A percentile compares a stretch with the other conserved stretches of the same genome.
These are phyloP conservation scores for Cutaneotrichosporon dermatis DNA, from an alignment of 1,284 basidiomycete species.

Conservation along the genomic window DNA sequence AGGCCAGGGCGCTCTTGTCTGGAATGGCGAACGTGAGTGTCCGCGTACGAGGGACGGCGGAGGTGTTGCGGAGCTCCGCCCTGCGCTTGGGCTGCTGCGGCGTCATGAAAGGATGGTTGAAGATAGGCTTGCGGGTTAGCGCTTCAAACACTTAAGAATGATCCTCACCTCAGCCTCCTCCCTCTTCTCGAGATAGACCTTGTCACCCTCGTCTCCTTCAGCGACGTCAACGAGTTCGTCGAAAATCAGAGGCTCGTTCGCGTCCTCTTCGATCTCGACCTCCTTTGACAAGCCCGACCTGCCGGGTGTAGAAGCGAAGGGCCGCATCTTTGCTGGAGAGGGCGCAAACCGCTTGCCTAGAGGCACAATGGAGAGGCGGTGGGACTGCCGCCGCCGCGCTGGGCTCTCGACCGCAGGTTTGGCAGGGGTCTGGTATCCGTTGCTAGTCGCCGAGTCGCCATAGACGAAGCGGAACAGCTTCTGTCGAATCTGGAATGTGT, in stretches of 20 bases:
- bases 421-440: no score
- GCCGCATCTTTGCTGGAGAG: conserved; percentile 26
- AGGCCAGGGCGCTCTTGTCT: neutral
- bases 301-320: no score
- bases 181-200: conserved; percentile 36
- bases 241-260: neutral
- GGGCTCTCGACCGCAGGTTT: neutral
- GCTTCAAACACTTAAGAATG: no score
- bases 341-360: conserved; percentile 38
- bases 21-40: conserved; percentile 6
- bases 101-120: conserved; percentile 32
- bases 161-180: conserved; percentile 13
- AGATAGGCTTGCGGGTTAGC: conserved; percentile 17
- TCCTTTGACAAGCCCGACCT: neutral
- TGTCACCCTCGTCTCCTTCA: conserved; percentile 42
- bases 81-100: conserved; percentile 27
- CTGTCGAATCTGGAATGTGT: conserved; percentile 41
- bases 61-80: conserved; percentile 26
- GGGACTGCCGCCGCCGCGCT: conserved; percentile 23
- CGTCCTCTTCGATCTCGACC: neutral
- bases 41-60: conserved; percentile 29
- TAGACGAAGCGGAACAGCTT: conserved; percentile 47
- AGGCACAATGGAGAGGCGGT: conserved; percentile 42
- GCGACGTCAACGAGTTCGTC: conserved; percentile 26
- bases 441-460: conserved; percentile 5